These are phyloP conservation scores for Colletotrichum sp. DNA, from an alignment of 2,329 filamentous ascomycete genomes.

Conservation along the genomic window DNA sequence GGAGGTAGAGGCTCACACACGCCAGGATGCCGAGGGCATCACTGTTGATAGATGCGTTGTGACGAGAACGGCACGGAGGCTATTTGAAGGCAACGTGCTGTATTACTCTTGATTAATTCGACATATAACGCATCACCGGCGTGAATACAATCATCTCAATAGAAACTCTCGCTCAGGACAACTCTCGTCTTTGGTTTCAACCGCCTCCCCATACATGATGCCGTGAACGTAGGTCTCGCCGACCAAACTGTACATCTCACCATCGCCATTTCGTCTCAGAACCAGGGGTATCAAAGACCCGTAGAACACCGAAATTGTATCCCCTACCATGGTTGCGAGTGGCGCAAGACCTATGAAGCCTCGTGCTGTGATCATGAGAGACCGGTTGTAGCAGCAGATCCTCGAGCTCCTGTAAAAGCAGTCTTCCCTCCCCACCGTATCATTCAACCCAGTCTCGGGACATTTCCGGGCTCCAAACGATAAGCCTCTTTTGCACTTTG, in stretches of 20 bases:
- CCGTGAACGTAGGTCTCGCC: neutral
- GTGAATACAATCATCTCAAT: neutral
- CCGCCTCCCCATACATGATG: neutral
- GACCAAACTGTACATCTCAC: neutral
- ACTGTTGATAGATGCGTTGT: constrained; percentile 31
- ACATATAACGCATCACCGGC: neutral
- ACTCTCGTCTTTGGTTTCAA: neutral
- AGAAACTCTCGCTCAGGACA: neutral
- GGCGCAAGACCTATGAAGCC: neutral
- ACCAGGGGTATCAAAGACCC: neutral
- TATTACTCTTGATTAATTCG: constrained; percentile 25
- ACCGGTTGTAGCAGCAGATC: neutral
- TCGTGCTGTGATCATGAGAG: neutral
- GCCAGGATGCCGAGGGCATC: constrained; percentile 20
- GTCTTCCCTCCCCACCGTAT: neutral
- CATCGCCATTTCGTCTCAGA: neutral
- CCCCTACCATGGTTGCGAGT: neutral
- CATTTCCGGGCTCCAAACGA: neutral
- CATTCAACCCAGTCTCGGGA: neutral
- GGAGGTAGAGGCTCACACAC: constrained; percentile 26
- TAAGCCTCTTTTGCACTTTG: neutral
- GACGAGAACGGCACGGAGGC: constrained; percentile 33
- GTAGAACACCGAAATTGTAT: neutral
- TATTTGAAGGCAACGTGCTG: constrained; percentile 35
- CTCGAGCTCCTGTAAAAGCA: neutral